phyloP scores from a whole-genome alignment of 1,284 basidiomycete species.

The Apiotrichum veenhuisii region DNA sequence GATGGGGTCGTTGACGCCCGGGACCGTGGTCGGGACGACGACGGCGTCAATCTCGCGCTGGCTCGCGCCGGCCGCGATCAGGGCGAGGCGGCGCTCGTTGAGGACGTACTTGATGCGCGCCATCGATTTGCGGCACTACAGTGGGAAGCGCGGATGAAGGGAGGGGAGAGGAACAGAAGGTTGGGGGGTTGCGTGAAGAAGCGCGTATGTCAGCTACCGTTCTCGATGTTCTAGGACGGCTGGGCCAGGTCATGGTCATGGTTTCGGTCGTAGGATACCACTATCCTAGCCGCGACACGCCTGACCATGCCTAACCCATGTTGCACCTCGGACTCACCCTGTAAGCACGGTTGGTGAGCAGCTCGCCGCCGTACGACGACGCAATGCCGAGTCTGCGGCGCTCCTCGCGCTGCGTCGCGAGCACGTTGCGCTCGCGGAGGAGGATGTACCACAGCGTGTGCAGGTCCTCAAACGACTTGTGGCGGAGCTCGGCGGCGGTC shows the following conservation, averaged over 20 bases:
- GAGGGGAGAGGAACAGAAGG: neutral
- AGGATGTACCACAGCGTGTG: conserved; percentile 91
- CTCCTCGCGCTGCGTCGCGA: conserved; percentile 81
- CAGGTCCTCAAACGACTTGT: conserved; percentile 85
- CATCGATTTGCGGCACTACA: conserved; percentile 90
- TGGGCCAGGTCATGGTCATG: no score
- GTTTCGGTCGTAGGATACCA: no score
- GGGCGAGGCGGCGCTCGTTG: conserved; percentile 83
- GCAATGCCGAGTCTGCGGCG: conserved; percentile 59
- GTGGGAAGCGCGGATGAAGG: neutral
- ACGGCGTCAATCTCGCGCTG: neutral
- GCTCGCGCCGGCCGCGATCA: conserved; percentile 57
- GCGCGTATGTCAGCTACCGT: no score
- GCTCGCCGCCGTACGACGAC: conserved; percentile 30
- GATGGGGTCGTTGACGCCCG: conserved; percentile 9
- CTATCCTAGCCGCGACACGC: no score
- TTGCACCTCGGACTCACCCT: conserved; percentile 28
- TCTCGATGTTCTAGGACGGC: no score
- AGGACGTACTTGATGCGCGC: conserved; percentile 90
- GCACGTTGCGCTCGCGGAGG: conserved; percentile 77
- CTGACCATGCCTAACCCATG: neutral
- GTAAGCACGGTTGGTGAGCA: conserved; percentile 33
- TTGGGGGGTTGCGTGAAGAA: neutral
- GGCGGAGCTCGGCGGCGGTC: conserved; percentile 75
- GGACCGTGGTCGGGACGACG: conserved; percentile 5